Evolutionary conservation across 1,139 yeast genomes (phyloP), one percentile per base, ranked within the genome.

Genomic region (Zygosaccharomyces pseudobailii): DNA sequence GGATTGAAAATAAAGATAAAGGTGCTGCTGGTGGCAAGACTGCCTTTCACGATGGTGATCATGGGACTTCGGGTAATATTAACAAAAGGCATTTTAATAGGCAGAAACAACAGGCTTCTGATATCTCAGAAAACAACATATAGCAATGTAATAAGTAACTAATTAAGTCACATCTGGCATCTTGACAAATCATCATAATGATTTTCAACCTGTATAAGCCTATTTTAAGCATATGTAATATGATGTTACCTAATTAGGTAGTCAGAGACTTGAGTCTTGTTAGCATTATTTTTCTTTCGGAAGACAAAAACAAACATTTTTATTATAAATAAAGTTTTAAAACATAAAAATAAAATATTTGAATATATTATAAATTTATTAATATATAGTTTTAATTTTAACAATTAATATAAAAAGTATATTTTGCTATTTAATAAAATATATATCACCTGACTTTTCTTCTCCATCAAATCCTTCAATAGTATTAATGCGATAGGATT

Each of bases 51-150:
- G 39, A 22, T 7, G 9, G 20, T n/a, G 31, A 28, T 27, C 25
- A 31, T 28, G 34, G 41, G 6, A 8, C 8, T 32, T 38, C 41
- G 41, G 34, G 41, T 38, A 38, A 38, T 27, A 13, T 25, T 20
- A 21, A 38, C 24, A 38, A 38, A 28, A 38, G 41, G 41, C 35
- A 38, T 38, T 38, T 38, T 25, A 38, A 38, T 38, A 38, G 31
- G 24, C 41, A 38, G 19, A 36, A 36, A 13, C 19, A 38, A 24
- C 19, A 38, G 13, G 31, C 9, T 38, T 27, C 41, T 27, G 17
- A 38, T 9, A 21, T 21, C 5, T 17, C 31, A 38, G 24, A 38
- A 20, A 28, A 13, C 23, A 22, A 23, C 6, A 7, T 38, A 19
- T 38, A 28, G 23, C 17, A 38, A 23, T 27, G 13, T 28, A 28